Conservation (phyloP, 1,284 basidiomycete genomes). For the Caloboletus inedulis region DNA sequence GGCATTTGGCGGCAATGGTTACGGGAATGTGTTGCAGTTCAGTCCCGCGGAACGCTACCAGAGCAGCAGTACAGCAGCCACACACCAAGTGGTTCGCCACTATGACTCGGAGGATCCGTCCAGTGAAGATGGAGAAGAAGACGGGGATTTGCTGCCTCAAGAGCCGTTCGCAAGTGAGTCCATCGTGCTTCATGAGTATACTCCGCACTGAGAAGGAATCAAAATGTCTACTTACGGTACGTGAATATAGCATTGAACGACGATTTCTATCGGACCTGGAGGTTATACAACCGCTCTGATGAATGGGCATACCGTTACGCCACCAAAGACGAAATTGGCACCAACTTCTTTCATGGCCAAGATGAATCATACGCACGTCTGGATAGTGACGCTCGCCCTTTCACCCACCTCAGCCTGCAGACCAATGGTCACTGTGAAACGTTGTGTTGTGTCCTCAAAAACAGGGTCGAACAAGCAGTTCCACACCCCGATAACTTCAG, state of each 20-base stretch:
- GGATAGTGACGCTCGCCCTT: not conserved
- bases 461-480: constrained; percentile 4
- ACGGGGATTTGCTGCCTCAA: constrained; percentile 4
- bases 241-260: constrained; percentile 21
- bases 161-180: constrained; percentile 30
- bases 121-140: constrained; percentile 22
- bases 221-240: constrained; percentile 1
- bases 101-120: constrained; percentile 4
- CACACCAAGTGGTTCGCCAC: not conserved
- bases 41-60: not conserved
- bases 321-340: constrained; percentile 29
- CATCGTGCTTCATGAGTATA: not conserved
- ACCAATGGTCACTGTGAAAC: constrained; percentile 1
- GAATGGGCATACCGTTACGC: constrained; percentile 33
- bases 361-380: constrained; percentile 12
- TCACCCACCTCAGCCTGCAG: not conserved
- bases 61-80: not conserved
- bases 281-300: not conserved
- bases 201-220: constrained; percentile 11
- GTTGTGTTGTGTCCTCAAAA: constrained; percentile 7
- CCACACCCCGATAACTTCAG: constrained; percentile 1
- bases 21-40: not conserved
- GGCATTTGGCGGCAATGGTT: not conserved
- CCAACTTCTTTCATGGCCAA: constrained; percentile 26
- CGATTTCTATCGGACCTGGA: constrained; percentile 20